These are phyloP conservation scores for Alternaria incomplexa DNA, from an alignment of 2,329 filamentous ascomycete genomes.

Conservation along the genomic window DNA sequence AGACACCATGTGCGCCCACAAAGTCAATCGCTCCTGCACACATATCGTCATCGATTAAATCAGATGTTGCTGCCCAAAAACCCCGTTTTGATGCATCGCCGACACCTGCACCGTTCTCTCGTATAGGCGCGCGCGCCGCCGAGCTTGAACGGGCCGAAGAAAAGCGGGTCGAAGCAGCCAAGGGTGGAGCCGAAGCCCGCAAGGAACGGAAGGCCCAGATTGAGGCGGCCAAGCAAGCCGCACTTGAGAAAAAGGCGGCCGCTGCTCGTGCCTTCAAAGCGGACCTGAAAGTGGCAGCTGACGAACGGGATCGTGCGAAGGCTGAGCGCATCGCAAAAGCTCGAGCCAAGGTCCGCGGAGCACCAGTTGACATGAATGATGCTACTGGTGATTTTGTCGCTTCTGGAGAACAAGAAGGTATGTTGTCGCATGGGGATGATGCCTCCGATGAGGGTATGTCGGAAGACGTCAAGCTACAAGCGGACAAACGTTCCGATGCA, in stretches of 20 bases:
- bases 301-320: constrained; percentile 5
- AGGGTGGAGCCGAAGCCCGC: constrained; percentile 4
- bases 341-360: constrained; percentile 20
- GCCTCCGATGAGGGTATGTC: neutral
- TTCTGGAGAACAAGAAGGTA: neutral
- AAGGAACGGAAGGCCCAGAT: constrained; percentile 11
- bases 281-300: constrained; percentile 2
- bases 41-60: neutral
- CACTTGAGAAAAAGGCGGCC: constrained; percentile 15
- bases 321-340: constrained; percentile 19
- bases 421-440: neutral
- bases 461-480: neutral
- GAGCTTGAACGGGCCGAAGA: constrained; percentile 3
- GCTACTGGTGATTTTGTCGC: neutral
- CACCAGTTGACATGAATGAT: neutral
- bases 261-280: constrained; percentile 18
- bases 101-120: neutral
- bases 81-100: neutral
- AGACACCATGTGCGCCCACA: neutral
- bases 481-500: constrained; percentile 7
- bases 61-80: neutral
- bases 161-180: constrained; percentile 1
- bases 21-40: neutral
- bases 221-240: constrained; percentile 14
- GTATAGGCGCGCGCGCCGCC: neutral